phyloP scores from a whole-genome alignment of 2,329 filamentous ascomycete genomes.

The Clonostachys solani region DNA sequence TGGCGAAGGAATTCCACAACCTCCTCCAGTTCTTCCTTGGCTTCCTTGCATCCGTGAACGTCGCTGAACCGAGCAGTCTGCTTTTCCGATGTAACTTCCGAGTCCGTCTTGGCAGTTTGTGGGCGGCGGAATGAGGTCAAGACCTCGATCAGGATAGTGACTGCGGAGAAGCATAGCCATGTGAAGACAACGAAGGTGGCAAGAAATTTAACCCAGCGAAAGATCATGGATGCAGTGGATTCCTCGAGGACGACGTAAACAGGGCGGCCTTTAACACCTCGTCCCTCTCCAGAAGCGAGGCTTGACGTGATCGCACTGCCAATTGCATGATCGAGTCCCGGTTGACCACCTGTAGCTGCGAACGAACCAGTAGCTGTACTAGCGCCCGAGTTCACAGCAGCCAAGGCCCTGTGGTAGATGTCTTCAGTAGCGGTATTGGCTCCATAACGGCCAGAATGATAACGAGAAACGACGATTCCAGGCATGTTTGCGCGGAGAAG shows the following conservation, averaged over 20 bases:
- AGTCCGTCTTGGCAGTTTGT: slow-evolving; percentile 62
- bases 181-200: slow-evolving; percentile 72
- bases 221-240: slow-evolving; percentile 71
- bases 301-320: slow-evolving; percentile 48
- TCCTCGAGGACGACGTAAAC: slow-evolving; percentile 96
- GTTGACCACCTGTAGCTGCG: not conserved
- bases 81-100: slow-evolving; percentile 87
- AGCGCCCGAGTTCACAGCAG: slow-evolving; percentile 19
- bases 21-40: slow-evolving; percentile 96
- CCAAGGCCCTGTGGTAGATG: slow-evolving; percentile 72
- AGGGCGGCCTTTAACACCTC: slow-evolving; percentile 76
- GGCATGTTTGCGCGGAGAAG: slow-evolving; percentile 91
- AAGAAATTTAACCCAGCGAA: slow-evolving; percentile 89
- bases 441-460: slow-evolving; percentile 82
- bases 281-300: slow-evolving; percentile 49
- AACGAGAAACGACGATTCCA: slow-evolving; percentile 85
- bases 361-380: not conserved
- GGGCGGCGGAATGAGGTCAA: slow-evolving; percentile 68
- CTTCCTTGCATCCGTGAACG: slow-evolving; percentile 96
- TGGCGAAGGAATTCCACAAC: slow-evolving; percentile 94
- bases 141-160: slow-evolving; percentile 80
- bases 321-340: slow-evolving; percentile 9
- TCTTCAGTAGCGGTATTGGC: slow-evolving; percentile 74
- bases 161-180: slow-evolving; percentile 74
- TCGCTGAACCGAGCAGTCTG: slow-evolving; percentile 90